Percentiles rank a stretch among this genome's conserved stretches.
These are phyloP conservation scores for Stephania japonica DNA, from an alignment of 164 flowering plant genomes.

Conservation along the genomic window DNA sequence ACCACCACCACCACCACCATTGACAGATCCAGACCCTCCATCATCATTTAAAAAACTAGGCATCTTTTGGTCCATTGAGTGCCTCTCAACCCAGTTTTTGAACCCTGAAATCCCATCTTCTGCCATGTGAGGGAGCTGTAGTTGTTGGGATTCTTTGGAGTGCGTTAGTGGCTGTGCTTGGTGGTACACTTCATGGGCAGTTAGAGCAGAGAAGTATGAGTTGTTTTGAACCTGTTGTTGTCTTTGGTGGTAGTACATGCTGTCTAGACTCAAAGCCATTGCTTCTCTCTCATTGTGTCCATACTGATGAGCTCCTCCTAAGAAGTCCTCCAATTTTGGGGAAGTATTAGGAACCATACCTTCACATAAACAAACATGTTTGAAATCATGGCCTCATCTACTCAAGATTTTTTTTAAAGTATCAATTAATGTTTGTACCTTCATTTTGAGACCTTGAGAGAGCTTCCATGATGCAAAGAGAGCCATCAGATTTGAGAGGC, in stretches of 20 bases:
- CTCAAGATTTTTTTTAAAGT: background rate
- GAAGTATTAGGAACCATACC: slow-evolving; percentile 53
- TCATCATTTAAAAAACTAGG: slow-evolving; percentile 21
- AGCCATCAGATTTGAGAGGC: slow-evolving; percentile 91
- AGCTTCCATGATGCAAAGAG: slow-evolving; percentile 85
- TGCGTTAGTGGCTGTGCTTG: slow-evolving; percentile 27
- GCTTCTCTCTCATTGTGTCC: slow-evolving; percentile 40
- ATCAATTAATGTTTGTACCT: slow-evolving; percentile 27
- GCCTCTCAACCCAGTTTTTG: slow-evolving; percentile 42
- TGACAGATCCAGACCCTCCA: slow-evolving; percentile 26
- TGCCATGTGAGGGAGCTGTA: slow-evolving; percentile 29
- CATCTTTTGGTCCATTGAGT: slow-evolving; percentile 35
- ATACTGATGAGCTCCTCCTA: slow-evolving; percentile 53
- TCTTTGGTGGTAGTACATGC: slow-evolving; percentile 53
- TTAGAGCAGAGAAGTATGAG: slow-evolving; percentile 29
- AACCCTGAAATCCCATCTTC: slow-evolving; percentile 30
- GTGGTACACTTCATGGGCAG: slow-evolving; percentile 35
- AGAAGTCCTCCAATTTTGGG: slow-evolving; percentile 82
- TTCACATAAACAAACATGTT: slow-evolving; percentile 12
- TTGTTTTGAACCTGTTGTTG: slow-evolving; percentile 35
- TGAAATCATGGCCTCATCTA: background rate
- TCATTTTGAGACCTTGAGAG: slow-evolving; percentile 49
- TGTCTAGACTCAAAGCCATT: slow-evolving; percentile 70
- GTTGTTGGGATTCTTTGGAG: slow-evolving; percentile 22
- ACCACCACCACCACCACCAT: slow-evolving; percentile 18